Evolutionary conservation across 2,329 filamentous ascomycete genomes (phyloP).

Genomic region (Cercospora brassicicola): DNA sequence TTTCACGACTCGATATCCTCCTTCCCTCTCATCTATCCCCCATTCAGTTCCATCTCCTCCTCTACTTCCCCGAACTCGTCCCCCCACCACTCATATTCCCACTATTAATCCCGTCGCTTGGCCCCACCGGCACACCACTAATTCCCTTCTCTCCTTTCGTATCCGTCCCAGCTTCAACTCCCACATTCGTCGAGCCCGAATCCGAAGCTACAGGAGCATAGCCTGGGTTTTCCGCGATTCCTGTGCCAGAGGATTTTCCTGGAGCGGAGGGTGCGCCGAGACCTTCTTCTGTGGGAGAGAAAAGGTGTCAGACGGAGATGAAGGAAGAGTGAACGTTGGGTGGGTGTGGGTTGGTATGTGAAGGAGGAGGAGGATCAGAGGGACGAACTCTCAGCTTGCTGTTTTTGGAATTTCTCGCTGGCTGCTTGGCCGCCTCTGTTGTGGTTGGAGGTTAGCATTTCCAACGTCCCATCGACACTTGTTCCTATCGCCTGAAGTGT

Average conservation of each 20-base stretch:
- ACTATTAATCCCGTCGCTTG: conserved; percentile 20
- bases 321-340: not conserved
- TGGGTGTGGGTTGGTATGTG: not conserved
- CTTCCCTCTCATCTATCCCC: too few relatives aligned
- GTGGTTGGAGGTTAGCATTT: not conserved
- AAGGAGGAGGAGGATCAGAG: not conserved
- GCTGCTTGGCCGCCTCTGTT: conserved; percentile 35
- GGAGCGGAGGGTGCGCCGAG: conserved; percentile 38
- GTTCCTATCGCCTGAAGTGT: too few relatives aligned
- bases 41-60: not conserved
- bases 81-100: conserved; percentile 32
- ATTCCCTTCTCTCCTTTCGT: conserved; percentile 41
- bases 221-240: conserved; percentile 29
- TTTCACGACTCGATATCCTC: too few relatives aligned
- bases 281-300: conserved; percentile 29
- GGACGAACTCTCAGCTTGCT: conserved; percentile 36
- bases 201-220: conserved; percentile 40
- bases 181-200: conserved; percentile 38
- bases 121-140: conserved; percentile 33
- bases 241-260: conserved; percentile 32
- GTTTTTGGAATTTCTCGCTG: conserved; percentile 40
- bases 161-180: conserved; percentile 35
- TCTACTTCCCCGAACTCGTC: not conserved
- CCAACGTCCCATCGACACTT: too few relatives aligned
- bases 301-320: not conserved